phyloP scores from a whole-genome alignment of 768 basidiomycete species.

The Psilocybe sp. region DNA sequence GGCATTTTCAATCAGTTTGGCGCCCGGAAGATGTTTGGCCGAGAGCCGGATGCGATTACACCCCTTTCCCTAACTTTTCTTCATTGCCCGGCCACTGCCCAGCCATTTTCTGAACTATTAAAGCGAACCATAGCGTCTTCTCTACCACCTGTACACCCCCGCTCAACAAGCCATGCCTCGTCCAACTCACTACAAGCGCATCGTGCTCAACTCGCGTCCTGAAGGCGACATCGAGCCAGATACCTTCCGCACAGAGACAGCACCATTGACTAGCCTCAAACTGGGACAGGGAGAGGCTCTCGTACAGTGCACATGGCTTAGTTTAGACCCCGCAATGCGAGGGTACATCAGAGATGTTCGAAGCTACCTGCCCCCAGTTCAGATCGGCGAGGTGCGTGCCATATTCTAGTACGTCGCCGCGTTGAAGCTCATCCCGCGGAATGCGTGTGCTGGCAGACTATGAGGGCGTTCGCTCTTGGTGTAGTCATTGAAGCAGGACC shows the following conservation, averaged over 20 bases:
- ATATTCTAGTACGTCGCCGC: not conserved
- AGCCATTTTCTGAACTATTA: too few species aligned
- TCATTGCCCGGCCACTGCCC: too few species aligned
- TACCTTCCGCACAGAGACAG: constrained; percentile 67
- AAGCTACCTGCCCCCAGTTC: constrained; percentile 67
- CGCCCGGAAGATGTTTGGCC: too few species aligned
- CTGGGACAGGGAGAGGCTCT: constrained; percentile 55
- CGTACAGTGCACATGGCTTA: constrained; percentile 77
- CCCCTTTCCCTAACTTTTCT: too few species aligned
- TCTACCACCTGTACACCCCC: not conserved
- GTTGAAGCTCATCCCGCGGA: not conserved
- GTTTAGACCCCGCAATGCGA: constrained; percentile 88
- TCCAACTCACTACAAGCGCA: constrained; percentile 47
- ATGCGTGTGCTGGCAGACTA: constrained; percentile 38
- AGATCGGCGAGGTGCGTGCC: constrained; percentile 57
- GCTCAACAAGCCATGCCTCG: constrained; percentile 11
- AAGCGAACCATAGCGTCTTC: too few species aligned
- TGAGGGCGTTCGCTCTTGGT: constrained; percentile 71
- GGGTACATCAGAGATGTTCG: constrained; percentile 74
- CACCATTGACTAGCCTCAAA: constrained; percentile 49
- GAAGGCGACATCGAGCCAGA: constrained; percentile 60
- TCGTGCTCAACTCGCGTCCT: constrained; percentile 80
- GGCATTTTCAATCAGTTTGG: too few species aligned
- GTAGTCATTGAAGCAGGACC: constrained; percentile 58
- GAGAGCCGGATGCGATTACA: too few species aligned